Percentiles rank a stretch among this genome's conserved stretches.
phyloP scores from a whole-genome alignment of 441 rosid genomes.

The Aquilaria agallochum region DNA sequence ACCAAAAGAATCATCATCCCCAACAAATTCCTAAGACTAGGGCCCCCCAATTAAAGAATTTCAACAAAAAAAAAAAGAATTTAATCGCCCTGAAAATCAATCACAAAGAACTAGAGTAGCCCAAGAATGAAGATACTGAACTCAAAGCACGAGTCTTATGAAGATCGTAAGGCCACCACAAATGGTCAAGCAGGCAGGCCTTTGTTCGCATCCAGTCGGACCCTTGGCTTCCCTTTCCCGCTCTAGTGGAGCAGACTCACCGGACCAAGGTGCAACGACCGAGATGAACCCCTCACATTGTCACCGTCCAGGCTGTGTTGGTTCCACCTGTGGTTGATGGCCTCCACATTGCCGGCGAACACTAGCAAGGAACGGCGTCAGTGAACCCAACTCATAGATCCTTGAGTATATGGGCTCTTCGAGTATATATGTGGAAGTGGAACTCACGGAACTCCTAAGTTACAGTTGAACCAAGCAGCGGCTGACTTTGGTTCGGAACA shows the following conservation, averaged over 20 bases:
- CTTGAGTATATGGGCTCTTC: slow-evolving; percentile 14
- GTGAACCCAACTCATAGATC: slow-evolving; percentile 85
- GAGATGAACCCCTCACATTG: slow-evolving; percentile 80
- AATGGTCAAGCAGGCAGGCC: slow-evolving; percentile 73
- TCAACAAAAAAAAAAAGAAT: slow-evolving; percentile 14
- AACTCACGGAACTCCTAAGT: too few relatives aligned
- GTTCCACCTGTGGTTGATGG: slow-evolving; percentile 85
- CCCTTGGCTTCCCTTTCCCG: slow-evolving; percentile 98
- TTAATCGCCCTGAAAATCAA: background rate
- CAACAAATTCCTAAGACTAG: slow-evolving; percentile 14
- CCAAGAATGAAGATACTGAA: slow-evolving; percentile 31
- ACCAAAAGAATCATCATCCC: slow-evolving; percentile 41
- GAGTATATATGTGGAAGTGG: too few relatives aligned
- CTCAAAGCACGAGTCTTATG: slow-evolving; percentile 27
- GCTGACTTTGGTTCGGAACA: too few relatives aligned
- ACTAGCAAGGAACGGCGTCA: slow-evolving; percentile 84
- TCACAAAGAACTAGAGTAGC: slow-evolving; percentile 45
- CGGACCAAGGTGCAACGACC: slow-evolving; percentile 77
- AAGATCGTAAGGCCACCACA: slow-evolving; percentile 87
- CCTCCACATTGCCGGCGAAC: slow-evolving; percentile 75
- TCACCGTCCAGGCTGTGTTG: slow-evolving; percentile 95
- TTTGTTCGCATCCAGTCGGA: slow-evolving; percentile 57
- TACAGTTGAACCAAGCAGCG: too few relatives aligned
- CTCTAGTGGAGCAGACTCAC: slow-evolving; percentile 96
- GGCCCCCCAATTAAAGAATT: slow-evolving; percentile 14